Conservation (phyloP, 768 basidiomycete species). For the Ephemerocybe angulata region DNA sequence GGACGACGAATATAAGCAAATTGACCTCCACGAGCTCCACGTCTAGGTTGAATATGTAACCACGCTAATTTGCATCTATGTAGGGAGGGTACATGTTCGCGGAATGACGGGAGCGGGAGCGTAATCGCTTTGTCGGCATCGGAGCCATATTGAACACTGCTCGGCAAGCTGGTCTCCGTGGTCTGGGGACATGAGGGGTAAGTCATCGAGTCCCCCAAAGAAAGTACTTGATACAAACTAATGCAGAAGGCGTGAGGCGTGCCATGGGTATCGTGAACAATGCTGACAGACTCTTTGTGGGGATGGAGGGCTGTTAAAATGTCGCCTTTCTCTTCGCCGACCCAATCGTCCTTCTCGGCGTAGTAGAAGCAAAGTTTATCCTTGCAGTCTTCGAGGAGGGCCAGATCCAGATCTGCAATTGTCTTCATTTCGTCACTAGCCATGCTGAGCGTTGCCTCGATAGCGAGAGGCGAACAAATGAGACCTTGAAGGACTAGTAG, state of each 20-base stretch:
- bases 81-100: no score
- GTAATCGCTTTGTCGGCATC: no score
- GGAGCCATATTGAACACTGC: conserved; percentile 47
- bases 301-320: conserved; percentile 41
- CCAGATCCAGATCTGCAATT: conserved; percentile 51
- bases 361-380: conserved; percentile 50
- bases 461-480: conserved; percentile 46
- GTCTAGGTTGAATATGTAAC: no score
- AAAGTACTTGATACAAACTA: conserved; percentile 38
- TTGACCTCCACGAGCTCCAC: no score
- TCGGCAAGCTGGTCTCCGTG: conserved; percentile 48
- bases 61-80: no score
- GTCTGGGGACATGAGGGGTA: conserved; percentile 31
- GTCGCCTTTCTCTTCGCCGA: conserved; percentile 49
- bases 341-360: conserved; percentile 65
- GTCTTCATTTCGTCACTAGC: conserved; percentile 66
- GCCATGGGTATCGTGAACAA: conserved; percentile 42
- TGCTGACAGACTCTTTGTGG: conserved; percentile 26
- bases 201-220: background rate
- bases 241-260: conserved; percentile 76
- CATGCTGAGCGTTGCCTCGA: conserved; percentile 56
- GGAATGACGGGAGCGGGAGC: no score
- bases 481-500: conserved; percentile 44
- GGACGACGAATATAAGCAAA: no score
- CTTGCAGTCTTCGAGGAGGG: conserved; percentile 37